Evolutionary conservation across 2,329 filamentous ascomycete species (phyloP).

Genomic region (Sporothrix mexicana): DNA sequence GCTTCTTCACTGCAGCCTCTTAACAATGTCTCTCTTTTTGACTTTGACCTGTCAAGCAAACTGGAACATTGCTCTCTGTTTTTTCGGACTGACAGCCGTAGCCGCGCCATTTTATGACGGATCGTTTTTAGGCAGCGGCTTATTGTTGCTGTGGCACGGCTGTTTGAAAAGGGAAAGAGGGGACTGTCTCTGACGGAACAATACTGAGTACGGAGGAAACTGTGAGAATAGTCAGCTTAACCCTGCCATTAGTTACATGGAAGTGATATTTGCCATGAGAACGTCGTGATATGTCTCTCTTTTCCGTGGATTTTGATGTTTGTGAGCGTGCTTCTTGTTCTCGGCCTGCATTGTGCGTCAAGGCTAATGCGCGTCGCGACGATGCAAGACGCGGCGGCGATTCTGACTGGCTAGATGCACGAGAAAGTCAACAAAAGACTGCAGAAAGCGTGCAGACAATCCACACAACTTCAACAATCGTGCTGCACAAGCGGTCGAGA

Average conservation of each 20-base stretch:
- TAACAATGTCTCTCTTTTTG: slow-evolving; percentile 13
- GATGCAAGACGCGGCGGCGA: not conserved
- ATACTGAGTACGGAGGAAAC: not conserved
- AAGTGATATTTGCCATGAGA: not conserved
- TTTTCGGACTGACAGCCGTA: not conserved
- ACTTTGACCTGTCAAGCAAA: slow-evolving; percentile 1
- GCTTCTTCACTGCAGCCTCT: not conserved
- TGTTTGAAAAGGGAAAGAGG: not conserved
- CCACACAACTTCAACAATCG: not conserved
- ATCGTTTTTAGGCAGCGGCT: slow-evolving; percentile 17
- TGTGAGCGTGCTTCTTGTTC: not conserved
- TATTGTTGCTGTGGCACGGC: slow-evolving; percentile 21
- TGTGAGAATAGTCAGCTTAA: not conserved
- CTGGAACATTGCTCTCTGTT: not conserved
- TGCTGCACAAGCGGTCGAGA: slow-evolving; percentile 9
- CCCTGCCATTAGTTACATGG: not conserved
- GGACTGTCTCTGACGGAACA: not conserved
- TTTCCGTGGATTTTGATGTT: not conserved
- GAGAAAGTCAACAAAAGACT: slow-evolving; percentile 24
- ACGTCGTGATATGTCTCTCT: not conserved
- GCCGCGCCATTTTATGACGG: slow-evolving; percentile 18
- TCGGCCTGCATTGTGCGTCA: slow-evolving; percentile 15
- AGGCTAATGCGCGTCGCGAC: slow-evolving; percentile 17
- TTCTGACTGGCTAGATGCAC: slow-evolving; percentile 14
- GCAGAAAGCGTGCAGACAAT: not conserved